Evolutionary conservation across 1,284 basidiomycete genomes (phyloP), one percentile per base, ranked within the genome.

Genomic region (Cryptococcus sp.): DNA sequence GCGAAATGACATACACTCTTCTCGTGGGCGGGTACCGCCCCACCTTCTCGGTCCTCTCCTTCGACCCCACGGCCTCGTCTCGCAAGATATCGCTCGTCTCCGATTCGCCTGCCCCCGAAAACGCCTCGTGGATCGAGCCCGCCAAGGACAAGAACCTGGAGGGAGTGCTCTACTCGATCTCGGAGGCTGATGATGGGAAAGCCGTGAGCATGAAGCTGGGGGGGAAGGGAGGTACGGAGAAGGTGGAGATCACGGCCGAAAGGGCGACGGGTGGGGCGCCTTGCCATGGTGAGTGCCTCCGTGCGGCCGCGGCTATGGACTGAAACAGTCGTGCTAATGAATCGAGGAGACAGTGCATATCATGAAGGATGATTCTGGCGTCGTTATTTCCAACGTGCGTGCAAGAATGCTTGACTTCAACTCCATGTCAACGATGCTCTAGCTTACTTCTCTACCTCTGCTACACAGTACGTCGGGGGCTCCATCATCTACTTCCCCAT

Each of bases 71-170:
- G 9, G 55, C 60, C 1, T 59, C 67, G 21, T n/a, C 35, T 35
- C 18, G 7, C 7, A 64, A 67, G 45, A 36, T 72, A 46, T 65
- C 69, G 47, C 46, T 64, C 28, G 42, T 66, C 15, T 63, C 64
- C 1, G 64, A 68, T 36, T 65, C 68, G 4, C 57, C 59, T 9
- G 67, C 64, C 2, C 68, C 69, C 7, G 55, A 59, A 28, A 67
- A 64, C 50, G 63, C 70, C 2, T 71, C 70, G 37, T 77, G 76
- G 76, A 52, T 77, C 23, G 68, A 75, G 50, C 46, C 63, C n/a
- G 46, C 63, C 3, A 16, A 50, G 18, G 52, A 53, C 40, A 44
- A 13, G 8, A 42, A 53, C 9, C 36, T 39, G 12, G 43, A 43
- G 21, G 53, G 45, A 42, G 60, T 69, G 8, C 62, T 71, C 20